Percentiles rank a stretch among this genome's conserved stretches.
These are phyloP conservation scores for Trifolium fragiferum DNA, from an alignment of 306 rosid genomes.

Conservation along the genomic window DNA sequence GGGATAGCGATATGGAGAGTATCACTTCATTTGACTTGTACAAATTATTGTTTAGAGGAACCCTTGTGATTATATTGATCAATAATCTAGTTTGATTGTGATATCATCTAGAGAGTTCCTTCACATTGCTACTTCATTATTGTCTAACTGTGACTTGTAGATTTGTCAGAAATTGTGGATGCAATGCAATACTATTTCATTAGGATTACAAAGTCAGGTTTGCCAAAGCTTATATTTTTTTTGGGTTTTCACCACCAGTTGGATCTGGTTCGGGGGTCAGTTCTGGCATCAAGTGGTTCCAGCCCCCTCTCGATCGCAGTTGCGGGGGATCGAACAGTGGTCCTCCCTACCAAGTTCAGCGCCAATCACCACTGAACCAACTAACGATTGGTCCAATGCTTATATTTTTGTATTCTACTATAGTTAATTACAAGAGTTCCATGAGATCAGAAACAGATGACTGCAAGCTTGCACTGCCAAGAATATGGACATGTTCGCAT, in stretches of 20 bases:
- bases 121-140: conserved; percentile 2
- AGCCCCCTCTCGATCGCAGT: no score
- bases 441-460: not conserved
- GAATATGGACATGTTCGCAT: not conserved
- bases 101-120: conserved; percentile 9
- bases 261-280: no score
- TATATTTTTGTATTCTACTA: not conserved
- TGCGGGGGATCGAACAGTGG: no score
- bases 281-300: no score
- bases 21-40: conserved; percentile 14
- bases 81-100: conserved; percentile 13
- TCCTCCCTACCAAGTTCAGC: no score
- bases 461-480: not conserved
- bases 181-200: not conserved
- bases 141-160: conserved; percentile 19
- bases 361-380: no score
- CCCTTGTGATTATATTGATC: conserved; percentile 19
- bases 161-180: conserved; percentile 4
- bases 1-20: conserved; percentile 13
- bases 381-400: no score
- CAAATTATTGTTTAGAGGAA: conserved; percentile 29
- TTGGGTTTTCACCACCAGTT: no score
- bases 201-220: not conserved
- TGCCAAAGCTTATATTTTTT: not conserved
- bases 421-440: not conserved